Evolutionary conservation across 306 rosid species (phyloP).

Genomic region (Corylus heterophylla): DNA sequence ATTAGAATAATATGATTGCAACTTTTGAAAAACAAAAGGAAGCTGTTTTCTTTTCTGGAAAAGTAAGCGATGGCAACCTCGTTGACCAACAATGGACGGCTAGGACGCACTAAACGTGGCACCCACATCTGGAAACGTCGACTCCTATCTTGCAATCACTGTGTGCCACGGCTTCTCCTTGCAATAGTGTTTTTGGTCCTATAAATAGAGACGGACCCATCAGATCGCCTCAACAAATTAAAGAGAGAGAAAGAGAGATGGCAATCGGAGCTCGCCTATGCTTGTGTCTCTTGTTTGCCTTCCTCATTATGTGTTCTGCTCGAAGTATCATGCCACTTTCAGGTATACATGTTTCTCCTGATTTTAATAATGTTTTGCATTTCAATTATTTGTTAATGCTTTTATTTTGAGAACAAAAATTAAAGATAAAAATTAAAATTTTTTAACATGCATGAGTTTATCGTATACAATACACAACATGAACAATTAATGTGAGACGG

Average conservation of each 20-base stretch:
- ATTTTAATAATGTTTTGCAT: too few relatives aligned
- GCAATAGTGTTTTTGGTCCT: neutral
- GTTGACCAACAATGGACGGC: neutral
- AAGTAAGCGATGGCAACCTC: neutral
- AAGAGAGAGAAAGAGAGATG: conserved; percentile 26
- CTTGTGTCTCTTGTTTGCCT: conserved; percentile 38
- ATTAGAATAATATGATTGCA: neutral
- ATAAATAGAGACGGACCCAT: neutral
- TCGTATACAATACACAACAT: too few relatives aligned
- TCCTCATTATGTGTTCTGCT: conserved; percentile 18
- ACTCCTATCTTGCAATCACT: neutral
- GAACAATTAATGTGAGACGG: too few relatives aligned
- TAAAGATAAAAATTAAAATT: too few relatives aligned
- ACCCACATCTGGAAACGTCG: neutral
- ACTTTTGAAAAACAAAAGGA: neutral
- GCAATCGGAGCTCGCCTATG: conserved; percentile 24
- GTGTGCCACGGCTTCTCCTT: neutral
- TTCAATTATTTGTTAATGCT: too few relatives aligned
- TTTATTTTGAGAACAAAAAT: too few relatives aligned
- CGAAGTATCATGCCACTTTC: conserved; percentile 19
- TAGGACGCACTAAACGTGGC: neutral
- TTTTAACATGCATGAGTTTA: too few relatives aligned
- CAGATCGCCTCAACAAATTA: neutral
- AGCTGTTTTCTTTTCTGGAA: neutral
- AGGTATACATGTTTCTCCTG: conserved; percentile 16